Base-by-base conservation (phyloP, 2,329 filamentous ascomycete genomes). In the Cladosporium sphaerospermum region DNA sequence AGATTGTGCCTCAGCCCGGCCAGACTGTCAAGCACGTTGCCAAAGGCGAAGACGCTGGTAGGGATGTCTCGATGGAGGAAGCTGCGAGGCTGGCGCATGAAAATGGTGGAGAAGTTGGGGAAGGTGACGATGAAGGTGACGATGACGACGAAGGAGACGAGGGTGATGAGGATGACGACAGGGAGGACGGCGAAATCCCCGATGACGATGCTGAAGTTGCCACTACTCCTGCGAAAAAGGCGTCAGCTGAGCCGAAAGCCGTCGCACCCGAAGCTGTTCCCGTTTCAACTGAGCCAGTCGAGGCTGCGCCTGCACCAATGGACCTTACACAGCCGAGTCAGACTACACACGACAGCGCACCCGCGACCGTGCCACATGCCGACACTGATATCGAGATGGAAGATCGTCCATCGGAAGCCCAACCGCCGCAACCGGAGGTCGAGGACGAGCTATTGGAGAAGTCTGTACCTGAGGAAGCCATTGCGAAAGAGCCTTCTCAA, bases 141-240 rank as follows among this genome's bases (percentile, higher is more conserved):
- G 76, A 74, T 5, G 73, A 71, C 3, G 75, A 76, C 28, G 78
- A 78, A 42, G 77, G 73, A n/a, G 76, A 77, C 34, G 52, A 48
- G 5, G 52, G 42, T 9, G 73, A 71, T 1, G 73, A 71, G 9
- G 72, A 71, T 16, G 71, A 68, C 2, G 72, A 73, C 46, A 57
- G 63, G 34, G 67, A 69, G 42, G 68, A 68, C 11, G 67, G 65
- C 31, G 65, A 69, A 52, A 57, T 65, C 3, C 61, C 61, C 9
- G 67, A 67, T 32, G 65, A 67, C 3, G 59, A 61, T 8, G 59
- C 53, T 13, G 61, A 59, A 48, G 57, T 57, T 28, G 54, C 55
- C 42, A 52, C 37, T 14, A 58, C 57, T 19, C 56, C 59, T n/a
- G 56, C 51, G 28, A 52, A 52, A 39, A 54, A 55, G 13, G 56